Evolutionary conservation across 2,329 filamentous ascomycete species (phyloP), one percentile per base, ranked within the genome.

Genomic region (Hypomyces perniciosus): DNA sequence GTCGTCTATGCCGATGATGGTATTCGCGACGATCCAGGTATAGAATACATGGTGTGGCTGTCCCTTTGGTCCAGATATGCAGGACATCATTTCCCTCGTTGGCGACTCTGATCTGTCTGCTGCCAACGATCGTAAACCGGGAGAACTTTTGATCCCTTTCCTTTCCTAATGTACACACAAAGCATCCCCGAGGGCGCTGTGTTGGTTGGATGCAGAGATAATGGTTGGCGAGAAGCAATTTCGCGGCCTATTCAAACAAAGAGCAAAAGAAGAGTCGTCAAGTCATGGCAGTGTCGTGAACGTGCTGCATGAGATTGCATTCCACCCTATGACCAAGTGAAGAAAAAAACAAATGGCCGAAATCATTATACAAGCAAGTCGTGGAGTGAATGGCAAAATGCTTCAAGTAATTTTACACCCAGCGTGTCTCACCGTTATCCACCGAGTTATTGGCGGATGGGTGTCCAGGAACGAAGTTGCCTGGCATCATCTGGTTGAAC

Each of bases 271-370:
- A 57, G 65, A 69, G 62, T 72, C 68, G 63, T 72, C 62, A 71
- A 64, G 57, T 72, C 68, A 63, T 72, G 63, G 60, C 60, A 61
- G 63, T 62, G 54, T 69, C 67, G 62, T 67, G 55, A 66, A 60
- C 59, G 59, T 63, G 61, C 61, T 63, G 62, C 60, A 62, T 63
- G 56, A 62, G 58, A 60, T 57, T 48, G 56, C 54, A 56, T 54
- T 52, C 59, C 61, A 54, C 56, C 56, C 45, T 57, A 50, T 48
- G 53, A 53, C 54, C 56, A 54, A 57, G 52, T 54, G 52, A 56
- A 56, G 45, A 57, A 58, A 58, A 57, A 46, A 44, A 50, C 50
- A 50, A 46, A 44, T 50, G 51, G 48, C 51, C 48, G 56, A 55
- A 55, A 56, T 64, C 63, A 60, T 61, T 63, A 55, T 69, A 69